Base-by-base conservation (phyloP, 2,329 filamentous ascomycete species). In the Xenoacremonium recifei region DNA sequence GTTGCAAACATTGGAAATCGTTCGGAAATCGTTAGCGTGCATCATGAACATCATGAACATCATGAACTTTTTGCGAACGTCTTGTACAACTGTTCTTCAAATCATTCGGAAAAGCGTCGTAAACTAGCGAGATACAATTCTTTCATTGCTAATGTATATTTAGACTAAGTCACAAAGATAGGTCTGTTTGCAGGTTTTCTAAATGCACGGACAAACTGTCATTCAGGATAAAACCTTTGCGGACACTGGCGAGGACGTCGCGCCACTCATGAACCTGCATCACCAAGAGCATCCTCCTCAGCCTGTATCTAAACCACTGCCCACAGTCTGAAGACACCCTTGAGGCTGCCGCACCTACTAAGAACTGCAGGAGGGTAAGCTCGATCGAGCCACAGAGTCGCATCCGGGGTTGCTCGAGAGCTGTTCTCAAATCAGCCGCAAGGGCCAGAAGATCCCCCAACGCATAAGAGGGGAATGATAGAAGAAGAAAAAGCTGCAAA, bases 361-460 rank as follows among this genome's bases (percentile, higher is more conserved):
- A 57, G 6, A 53, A 37, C 9, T 56, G 49, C 51, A 51, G 54
- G 6, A 55, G 30, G 1, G 54, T 30, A 1, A 54, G 19, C 6
- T 53, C 40, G 10, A 46, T 38, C 1, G 53, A 49, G 4, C 48
- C 42, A 12, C 49, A 55, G 5, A 54, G 41, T 11, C 51, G 47
- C 4, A 48, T 32, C 5, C 43, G 30, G 2, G 53, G 51, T 2
- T 47, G 20, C 0, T 35, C 21, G 2, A 56, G 4, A 4, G 21
- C 17, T 13, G 9, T 9, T 7, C 29, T 53, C 2, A 56, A 10
- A 2, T 38, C 35, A 11, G 42, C 39, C 4, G 49, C 53, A 1
- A 39, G 30, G 1, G 21, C 5, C 1, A 25, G 16, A 6, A 47
- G n/a, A 4, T 23, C 9, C 1, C 15, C 11, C 1, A 13, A 1